Conservation (phyloP, 805 yeast species). For the Kuraishia ogatae region DNA sequence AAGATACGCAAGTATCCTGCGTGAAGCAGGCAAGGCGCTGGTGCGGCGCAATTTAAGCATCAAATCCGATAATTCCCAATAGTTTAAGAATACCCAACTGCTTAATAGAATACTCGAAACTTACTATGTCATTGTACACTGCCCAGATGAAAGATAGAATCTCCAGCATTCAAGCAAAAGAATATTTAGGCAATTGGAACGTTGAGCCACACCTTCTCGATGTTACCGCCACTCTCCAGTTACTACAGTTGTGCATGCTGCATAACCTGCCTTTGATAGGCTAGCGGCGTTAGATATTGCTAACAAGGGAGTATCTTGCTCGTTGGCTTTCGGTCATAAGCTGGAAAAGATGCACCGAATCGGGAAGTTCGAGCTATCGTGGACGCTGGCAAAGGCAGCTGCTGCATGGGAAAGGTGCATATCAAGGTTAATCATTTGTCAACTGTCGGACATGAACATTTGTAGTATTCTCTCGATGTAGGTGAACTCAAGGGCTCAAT, state of each 20-base stretch:
- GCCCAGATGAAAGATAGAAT: not conserved
- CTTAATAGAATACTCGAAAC: too few species aligned
- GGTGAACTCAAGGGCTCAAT: not conserved
- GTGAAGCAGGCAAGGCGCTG: not conserved
- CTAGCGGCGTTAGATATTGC: not conserved
- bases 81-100: too few species aligned
- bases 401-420: not conserved
- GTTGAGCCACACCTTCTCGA: not conserved
- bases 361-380: not conserved
- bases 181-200: not conserved
- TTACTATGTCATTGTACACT: not conserved
- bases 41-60: not conserved
- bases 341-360: not conserved
- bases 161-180: not conserved
- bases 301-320: not conserved
- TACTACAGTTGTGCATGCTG: not conserved
- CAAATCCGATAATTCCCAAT: not conserved
- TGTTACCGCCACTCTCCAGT: not conserved
- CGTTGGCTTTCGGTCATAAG: not conserved
- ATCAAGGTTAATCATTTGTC: not conserved
- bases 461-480: not conserved
- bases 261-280: not conserved
- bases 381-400: not conserved
- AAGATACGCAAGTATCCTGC: not conserved
- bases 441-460: not conserved